Evolutionary conservation across 352 stramenopile species (phyloP).

Genomic region (Thraustotheca clavata): DNA sequence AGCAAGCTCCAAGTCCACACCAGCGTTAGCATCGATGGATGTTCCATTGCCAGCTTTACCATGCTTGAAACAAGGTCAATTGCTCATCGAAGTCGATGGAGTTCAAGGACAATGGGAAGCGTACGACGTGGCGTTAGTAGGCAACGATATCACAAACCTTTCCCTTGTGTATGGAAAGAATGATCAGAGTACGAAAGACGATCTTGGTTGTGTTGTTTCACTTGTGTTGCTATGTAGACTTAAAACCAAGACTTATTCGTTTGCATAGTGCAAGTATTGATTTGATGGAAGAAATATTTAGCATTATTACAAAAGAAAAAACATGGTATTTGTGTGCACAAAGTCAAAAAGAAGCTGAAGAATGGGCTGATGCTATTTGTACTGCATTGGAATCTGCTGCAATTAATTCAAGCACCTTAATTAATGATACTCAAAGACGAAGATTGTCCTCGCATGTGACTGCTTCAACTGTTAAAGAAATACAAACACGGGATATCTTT

Average conservation of each 20-base stretch:
- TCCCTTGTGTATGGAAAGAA: conserved; percentile 60
- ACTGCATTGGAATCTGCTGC: conserved; percentile 41
- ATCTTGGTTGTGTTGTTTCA: background rate
- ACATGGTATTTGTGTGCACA: conserved; percentile 76
- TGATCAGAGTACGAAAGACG: conserved; percentile 17
- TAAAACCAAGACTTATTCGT: conserved; percentile 34
- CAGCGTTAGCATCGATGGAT: background rate
- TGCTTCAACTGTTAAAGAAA: conserved; percentile 38
- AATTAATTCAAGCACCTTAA: conserved; percentile 17
- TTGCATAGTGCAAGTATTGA: conserved; percentile 63
- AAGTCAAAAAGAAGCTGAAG: conserved; percentile 37
- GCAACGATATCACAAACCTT: conserved; percentile 38
- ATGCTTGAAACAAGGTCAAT: conserved; percentile 35
- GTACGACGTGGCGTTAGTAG: conserved; percentile 57
- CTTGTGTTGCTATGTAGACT: background rate
- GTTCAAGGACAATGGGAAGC: conserved; percentile 42
- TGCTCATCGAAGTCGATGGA: conserved; percentile 51
- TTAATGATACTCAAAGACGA: conserved; percentile 18
- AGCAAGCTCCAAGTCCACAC: background rate
- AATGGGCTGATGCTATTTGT: conserved; percentile 61
- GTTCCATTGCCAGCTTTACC: background rate
- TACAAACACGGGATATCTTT: conserved; percentile 45
- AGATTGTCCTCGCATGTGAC: conserved; percentile 40
- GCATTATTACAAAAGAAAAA: conserved; percentile 64
- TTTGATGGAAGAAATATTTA: conserved; percentile 63